Base-by-base conservation (phyloP, 2,329 filamentous ascomycete genomes). In the Cytospora piceae region DNA sequence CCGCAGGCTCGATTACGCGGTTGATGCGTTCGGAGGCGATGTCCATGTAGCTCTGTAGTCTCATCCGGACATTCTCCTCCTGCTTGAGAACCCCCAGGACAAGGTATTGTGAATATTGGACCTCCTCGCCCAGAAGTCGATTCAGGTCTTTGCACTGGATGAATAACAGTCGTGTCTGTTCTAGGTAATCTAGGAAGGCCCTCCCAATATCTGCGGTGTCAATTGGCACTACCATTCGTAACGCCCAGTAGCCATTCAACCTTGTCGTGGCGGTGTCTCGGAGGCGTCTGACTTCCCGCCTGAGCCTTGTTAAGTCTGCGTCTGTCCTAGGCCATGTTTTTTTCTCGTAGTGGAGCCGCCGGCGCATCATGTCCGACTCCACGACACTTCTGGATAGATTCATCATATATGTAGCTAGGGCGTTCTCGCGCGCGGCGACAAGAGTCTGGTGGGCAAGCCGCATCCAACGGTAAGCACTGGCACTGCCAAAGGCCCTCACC, bases 311-410 rank as follows among this genome's bases (percentile, higher is more conserved):
- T 7, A 49, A 1, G 8, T 22, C 22, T 49, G 42, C n/a, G n/a
- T 49, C 42, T 22, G n/a, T 49, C n/a, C 42, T 2, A 3, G 20
- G 42, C 42, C 42, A 49, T 2, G 42, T 49, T n/a, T 49, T 49
- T n/a, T 49, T 49, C n/a, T 49, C 42, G 42, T 49, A 49, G n/a
- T 49, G 42, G 20, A 49, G 42, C 42, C 42, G 42, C n/a, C 42
- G 42, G 42, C 42, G 42, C 42, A 49, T 49, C 42, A 49, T 49
- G 17, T 49, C 20, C 8, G 42, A 22, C 20, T 49, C 42, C 4
- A 22, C 20, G 42, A 49, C 8, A 22, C 42, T 22, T n/a, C 17
- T 11, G 6, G 42, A 9, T 22, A 49, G n/a, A 22, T n/a, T 12
- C n/a, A 4, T 49, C 42, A 49, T 49, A 22, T 49, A 49, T 3